Evolutionary conservation across 495 filamentous ascomycete genomes (phyloP), one percentile per base, ranked within the genome.

Genomic region (Penicillium flavigenum): DNA sequence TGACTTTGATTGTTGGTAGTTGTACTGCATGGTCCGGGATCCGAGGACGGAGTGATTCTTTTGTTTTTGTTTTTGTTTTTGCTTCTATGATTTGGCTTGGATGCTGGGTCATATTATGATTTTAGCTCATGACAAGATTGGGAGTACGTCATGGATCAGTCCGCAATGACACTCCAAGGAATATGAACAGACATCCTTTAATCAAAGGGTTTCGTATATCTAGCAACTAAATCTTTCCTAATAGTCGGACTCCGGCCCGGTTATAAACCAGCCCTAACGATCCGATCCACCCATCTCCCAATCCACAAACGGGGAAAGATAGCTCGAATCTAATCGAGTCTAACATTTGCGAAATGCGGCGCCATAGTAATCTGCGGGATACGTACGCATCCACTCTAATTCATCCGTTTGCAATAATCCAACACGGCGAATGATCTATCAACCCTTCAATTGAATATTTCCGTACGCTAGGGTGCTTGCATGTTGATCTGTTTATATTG

Each of bases 21-120:
- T 73, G 44, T 73, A 66, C 53, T 71, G 68, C 55, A 73, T 73
- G 70, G 61, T 61, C 24, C 68, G 70, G 4, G 57, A 71, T 47
- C 70, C 68, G 0, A 68, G 57, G 41, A 47, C 45, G 12, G 22
- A 61, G 50, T 62, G 50, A 56, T 56, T 39, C 7, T 19, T 29
- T 26, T 26, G 0, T 6, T 26, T 26, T 26, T 26, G 27, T 0
- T 29, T 29, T 29, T 44, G 45, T 3, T 24, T 32, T 36, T 16
- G 12, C 14, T 34, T 41, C 16, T 38, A 55, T 47, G 29, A 12
- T 26, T 12, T 17, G 36, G 16, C n/a, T 26, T 22, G 19, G 5
- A 14, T 14, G 20, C 9, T 26, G 20, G 31, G 47, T 20, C 42
- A 24, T 22, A 44, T 12, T 43, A 20, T 7, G 34, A 38, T 38